A percentile compares a stretch with the other conserved stretches of the same genome.
phyloP scores from a whole-genome alignment of 805 yeast genomes.

The Myxozyma melibiosi region DNA sequence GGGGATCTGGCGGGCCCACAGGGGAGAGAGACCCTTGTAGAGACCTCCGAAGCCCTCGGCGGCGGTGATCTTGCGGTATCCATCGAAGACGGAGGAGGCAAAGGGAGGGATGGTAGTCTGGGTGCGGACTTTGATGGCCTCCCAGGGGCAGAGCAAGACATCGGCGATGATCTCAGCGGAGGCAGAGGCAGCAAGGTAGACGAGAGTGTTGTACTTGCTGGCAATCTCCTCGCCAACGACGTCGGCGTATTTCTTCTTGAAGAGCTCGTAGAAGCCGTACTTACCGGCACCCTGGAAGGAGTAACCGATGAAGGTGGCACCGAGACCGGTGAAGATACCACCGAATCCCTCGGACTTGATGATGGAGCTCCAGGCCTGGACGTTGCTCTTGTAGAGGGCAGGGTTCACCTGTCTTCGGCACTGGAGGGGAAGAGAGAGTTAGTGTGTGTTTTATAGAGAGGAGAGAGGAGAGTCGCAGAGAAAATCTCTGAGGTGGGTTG shows the following conservation, averaged over 20 bases:
- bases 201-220: constrained; percentile 65
- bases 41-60: constrained; percentile 72
- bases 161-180: constrained; percentile 95
- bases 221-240: constrained; percentile 65
- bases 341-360: constrained; percentile 70
- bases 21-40: constrained; percentile 86
- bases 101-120: constrained; percentile 92
- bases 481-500: not conserved
- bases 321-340: constrained; percentile 82
- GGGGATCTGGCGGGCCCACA: constrained; percentile 98
- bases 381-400: constrained; percentile 67
- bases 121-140: constrained; percentile 90
- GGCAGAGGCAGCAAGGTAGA: constrained; percentile 84
- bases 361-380: constrained; percentile 81
- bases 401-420: constrained; percentile 90
- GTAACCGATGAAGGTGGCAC: constrained; percentile 92
- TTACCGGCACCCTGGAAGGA: constrained; percentile 97
- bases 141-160: constrained; percentile 86
- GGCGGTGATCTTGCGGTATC: constrained; percentile 65
- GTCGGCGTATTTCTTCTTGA: constrained; percentile 77
- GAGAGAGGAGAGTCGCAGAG: not conserved
- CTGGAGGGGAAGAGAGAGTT: not conserved
- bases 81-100: constrained; percentile 64
- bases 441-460: not conserved
- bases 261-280: constrained; percentile 91